These are phyloP conservation scores for Proliferodiscus dingleyae DNA, from an alignment of 2,329 filamentous ascomycete species.

Conservation along the genomic window DNA sequence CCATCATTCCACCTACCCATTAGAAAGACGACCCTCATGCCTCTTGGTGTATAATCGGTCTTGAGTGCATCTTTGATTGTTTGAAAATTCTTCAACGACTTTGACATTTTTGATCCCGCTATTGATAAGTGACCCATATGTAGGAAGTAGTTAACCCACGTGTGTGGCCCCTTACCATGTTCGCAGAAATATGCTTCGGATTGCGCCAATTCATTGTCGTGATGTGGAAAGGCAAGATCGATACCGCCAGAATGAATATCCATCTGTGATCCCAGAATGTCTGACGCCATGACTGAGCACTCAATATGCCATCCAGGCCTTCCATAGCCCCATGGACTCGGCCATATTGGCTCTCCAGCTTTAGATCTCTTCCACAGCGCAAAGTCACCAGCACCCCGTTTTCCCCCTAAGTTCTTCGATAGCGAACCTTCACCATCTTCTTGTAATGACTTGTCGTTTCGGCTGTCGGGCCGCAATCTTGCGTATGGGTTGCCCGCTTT, in stretches of 20 bases:
- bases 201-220: slow-evolving; percentile 88
- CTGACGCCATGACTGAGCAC: slow-evolving; percentile 92
- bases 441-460: slow-evolving; percentile 74
- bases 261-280: slow-evolving; percentile 77
- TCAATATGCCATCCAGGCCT: slow-evolving; percentile 96
- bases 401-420: slow-evolving; percentile 55
- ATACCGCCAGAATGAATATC: slow-evolving; percentile 93
- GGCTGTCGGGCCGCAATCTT: slow-evolving; percentile 76
- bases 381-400: slow-evolving; percentile 78
- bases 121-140: slow-evolving; percentile 94
- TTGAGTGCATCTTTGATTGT: slow-evolving; percentile 80
- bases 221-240: slow-evolving; percentile 86
- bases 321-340: slow-evolving; percentile 80
- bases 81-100: slow-evolving; percentile 92
- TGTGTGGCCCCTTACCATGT: slow-evolving; percentile 46
- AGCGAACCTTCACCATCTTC: slow-evolving; percentile 89
- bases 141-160: slow-evolving; percentile 94
- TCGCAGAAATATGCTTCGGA: slow-evolving; percentile 71
- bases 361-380: slow-evolving; percentile 92
- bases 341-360: slow-evolving; percentile 86
- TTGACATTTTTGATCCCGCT: slow-evolving; percentile 90
- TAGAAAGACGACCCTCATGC: slow-evolving; percentile 80
- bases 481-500: slow-evolving; percentile 80
- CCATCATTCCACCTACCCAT: slow-evolving; percentile 87
- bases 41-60: slow-evolving; percentile 67